Conservation (phyloP, 2,329 filamentous ascomycete genomes). For the Aspergillus sojae region DNA sequence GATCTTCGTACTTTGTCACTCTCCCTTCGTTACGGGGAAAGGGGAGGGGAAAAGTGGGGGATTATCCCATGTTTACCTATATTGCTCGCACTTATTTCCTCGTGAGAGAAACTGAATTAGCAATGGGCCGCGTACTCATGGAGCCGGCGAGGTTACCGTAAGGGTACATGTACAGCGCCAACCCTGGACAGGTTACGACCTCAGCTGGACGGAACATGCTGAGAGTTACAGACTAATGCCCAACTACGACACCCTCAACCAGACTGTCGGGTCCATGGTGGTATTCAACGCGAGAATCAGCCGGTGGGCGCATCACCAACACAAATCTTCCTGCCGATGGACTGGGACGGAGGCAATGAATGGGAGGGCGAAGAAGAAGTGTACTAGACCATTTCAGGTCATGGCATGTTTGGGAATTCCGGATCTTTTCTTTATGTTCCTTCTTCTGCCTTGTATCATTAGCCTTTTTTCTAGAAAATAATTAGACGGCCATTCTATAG, state of each 20-base stretch:
- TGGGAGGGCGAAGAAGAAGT: neutral
- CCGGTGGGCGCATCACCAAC: constrained; percentile 11
- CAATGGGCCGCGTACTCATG: neutral
- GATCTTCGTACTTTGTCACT: constrained; percentile 4
- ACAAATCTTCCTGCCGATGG: neutral
- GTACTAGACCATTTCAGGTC: neutral
- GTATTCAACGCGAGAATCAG: constrained; percentile 21
- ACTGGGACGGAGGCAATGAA: neutral
- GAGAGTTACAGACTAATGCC: constrained; percentile 27
- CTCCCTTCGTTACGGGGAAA: neutral
- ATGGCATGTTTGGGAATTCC: neutral
- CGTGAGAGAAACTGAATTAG: neutral
- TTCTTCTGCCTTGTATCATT: neutral
- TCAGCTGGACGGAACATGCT: constrained; percentile 19
- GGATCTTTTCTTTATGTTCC: neutral
- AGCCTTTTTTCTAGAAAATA: neutral
- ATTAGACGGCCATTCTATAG: neutral
- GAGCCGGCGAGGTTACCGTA: neutral
- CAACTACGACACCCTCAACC: constrained; percentile 28
- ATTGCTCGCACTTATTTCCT: neutral
- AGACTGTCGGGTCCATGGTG: constrained; percentile 29
- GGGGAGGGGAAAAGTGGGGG: neutral
- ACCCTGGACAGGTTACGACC: constrained; percentile 10
- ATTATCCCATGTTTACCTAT: constrained; percentile 3
- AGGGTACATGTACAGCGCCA: constrained; percentile 1